phyloP scores from a whole-genome alignment of 2,329 filamentous ascomycete genomes.

The Emericellopsis cladophorae region DNA sequence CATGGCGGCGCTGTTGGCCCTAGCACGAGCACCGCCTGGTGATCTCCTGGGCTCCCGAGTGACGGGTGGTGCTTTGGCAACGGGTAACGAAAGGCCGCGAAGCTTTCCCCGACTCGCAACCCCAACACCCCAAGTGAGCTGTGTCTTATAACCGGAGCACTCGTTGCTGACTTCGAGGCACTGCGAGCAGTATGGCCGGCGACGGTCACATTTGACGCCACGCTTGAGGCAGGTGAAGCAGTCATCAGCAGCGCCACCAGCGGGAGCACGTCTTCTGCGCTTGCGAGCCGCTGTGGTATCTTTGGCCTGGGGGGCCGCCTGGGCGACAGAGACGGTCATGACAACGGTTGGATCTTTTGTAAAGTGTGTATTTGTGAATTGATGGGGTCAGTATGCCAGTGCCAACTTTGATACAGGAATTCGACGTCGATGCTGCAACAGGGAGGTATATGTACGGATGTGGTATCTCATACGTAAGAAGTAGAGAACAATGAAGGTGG shows the following conservation, averaged over 20 bases:
- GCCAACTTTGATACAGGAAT: not conserved
- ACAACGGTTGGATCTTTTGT: constrained; percentile 2
- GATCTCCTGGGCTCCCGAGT: constrained; percentile 34
- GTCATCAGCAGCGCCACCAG: constrained; percentile 82
- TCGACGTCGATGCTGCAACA: not conserved
- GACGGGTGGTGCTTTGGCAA: constrained; percentile 48
- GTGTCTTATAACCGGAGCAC: constrained; percentile 93
- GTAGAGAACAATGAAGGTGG: not conserved
- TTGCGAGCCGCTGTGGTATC: constrained; percentile 44
- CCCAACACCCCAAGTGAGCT: constrained; percentile 90
- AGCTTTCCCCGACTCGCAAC: constrained; percentile 94
- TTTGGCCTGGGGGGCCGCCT: constrained; percentile 29
- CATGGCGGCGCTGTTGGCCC: constrained; percentile 29
- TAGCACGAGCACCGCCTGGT: constrained; percentile 14
- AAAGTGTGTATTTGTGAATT: not conserved
- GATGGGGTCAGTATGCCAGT: not conserved
- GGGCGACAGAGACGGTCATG: constrained; percentile 37
- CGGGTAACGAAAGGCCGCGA: constrained; percentile 67
- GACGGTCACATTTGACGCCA: constrained; percentile 75
- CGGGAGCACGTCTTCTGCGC: constrained; percentile 76
- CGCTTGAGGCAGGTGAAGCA: constrained; percentile 89
- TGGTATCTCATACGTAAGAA: not conserved
- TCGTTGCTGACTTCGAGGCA: constrained; percentile 86
- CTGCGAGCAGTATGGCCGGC: constrained; percentile 87
- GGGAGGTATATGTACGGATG: not conserved